Base-by-base conservation (phyloP, 2,329 filamentous ascomycete species). In the Aspergillus fumigatiaffinis region DNA sequence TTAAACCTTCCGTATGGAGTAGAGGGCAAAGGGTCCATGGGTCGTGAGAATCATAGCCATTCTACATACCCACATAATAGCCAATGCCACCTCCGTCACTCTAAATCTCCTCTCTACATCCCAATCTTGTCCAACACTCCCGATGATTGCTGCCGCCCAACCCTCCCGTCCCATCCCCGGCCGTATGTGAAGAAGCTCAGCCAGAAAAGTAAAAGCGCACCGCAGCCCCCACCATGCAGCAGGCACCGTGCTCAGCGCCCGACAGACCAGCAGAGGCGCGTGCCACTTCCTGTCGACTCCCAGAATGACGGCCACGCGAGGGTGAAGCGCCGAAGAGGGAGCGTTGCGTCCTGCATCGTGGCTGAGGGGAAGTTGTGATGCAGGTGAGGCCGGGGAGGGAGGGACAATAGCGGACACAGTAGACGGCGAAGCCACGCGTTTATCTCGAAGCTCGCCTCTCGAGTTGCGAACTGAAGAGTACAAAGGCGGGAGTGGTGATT, bases 241-340 rank as follows among this genome's bases (percentile, higher is more conserved):
- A 17, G 90, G 89, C 23, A 82, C 80, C 53, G 89, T 85, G 58
- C 88, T 91, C 60, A 89, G 76, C 25, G 88, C 84, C n/a, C 90
- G 86, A 64, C 88, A 87, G 60, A 87, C 78, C 61, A 91, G 85
- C 54, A 93, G 81, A 57, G 87, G 87, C 46, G 88, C 79, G 71
- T 92, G 87, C 87, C 89, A 93, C 60, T 80, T 81, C 60, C 81
- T 80, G 54, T 88, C 86, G 17, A 94, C 84, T 52, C 90, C 89
- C 50, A 93, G 82, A 32, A 91, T 83, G 65, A 92, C 88, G 61
- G 90, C 90, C 55, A 93, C 85, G 55, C 89, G 88, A 12, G 90
- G 90, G 68, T 92, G 89, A 47, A 91, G 80, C 53, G 76, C 72
- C 41, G 75, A 76, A 10, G 68, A 53, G 48, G 57, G 54, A 51